These are phyloP conservation scores for Gracilaria domingensis DNA, from an alignment of 23 red algal genomes.

Conservation along the genomic window DNA sequence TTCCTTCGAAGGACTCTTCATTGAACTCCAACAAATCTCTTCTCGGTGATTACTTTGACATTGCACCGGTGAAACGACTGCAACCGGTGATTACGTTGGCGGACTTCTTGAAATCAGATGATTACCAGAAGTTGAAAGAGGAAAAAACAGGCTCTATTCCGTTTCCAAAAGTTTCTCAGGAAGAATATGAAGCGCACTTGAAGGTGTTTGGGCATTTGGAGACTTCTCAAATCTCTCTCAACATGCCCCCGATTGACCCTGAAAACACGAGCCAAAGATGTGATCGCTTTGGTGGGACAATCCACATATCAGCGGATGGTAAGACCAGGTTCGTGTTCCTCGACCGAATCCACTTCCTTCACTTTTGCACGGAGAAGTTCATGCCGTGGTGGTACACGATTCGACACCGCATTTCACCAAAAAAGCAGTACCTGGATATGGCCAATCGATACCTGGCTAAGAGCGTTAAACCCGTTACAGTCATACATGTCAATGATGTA, in stretches of 20 bases:
- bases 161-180: constrained; percentile 69
- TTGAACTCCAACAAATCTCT: constrained; percentile 38
- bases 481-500: constrained; percentile 67
- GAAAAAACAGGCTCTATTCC: constrained; percentile 56
- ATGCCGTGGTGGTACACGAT: constrained; percentile 85
- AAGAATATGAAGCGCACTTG: constrained; percentile 56
- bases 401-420: constrained; percentile 60
- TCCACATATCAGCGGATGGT: constrained; percentile 44
- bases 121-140: constrained; percentile 10
- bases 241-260: constrained; percentile 58
- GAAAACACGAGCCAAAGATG: constrained; percentile 74
- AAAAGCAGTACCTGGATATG: constrained; percentile 19
- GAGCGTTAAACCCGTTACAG: constrained; percentile 27
- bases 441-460: constrained; percentile 33
- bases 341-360: constrained; percentile 74
- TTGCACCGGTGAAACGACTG: constrained; percentile 33
- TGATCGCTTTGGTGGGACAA: constrained; percentile 47
- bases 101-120: constrained; percentile 46
- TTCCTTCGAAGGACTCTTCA: constrained; percentile 12
- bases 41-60: constrained; percentile 71
- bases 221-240: constrained; percentile 15
- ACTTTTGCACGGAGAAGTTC: constrained; percentile 78
- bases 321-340: constrained; percentile 58
- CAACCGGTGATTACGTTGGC: constrained; percentile 53
- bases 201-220: constrained; percentile 43